Evolutionary conservation across 164 flowering plant species (phyloP).

Genomic region (Umbellularia californica): DNA sequence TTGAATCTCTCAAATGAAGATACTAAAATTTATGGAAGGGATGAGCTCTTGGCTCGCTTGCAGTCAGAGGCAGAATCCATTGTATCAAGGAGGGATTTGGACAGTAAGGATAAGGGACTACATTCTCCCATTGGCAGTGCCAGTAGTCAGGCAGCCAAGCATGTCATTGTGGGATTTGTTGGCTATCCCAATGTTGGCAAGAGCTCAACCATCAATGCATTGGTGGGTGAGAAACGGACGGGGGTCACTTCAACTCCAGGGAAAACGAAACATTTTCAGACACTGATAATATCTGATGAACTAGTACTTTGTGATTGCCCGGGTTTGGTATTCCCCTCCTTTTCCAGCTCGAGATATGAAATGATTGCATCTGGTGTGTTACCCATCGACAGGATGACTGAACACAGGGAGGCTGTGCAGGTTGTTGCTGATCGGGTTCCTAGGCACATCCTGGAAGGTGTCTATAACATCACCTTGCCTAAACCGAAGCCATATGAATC

Average conservation of each 20-base stretch:
- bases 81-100: constrained; percentile 31
- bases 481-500: constrained; percentile 81
- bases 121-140: constrained; percentile 13
- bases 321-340: constrained; percentile 93
- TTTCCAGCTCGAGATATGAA: constrained; percentile 87
- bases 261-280: constrained; percentile 97
- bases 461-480: constrained; percentile 75
- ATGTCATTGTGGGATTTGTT: constrained; percentile 81
- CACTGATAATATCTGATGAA: constrained; percentile 72
- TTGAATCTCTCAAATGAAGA: constrained; percentile 27
- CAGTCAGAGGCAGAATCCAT: constrained; percentile 84
- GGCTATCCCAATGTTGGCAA: constrained; percentile 98
- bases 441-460: constrained; percentile 50
- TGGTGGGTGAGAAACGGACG: constrained; percentile 80
- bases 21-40: constrained; percentile 69
- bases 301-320: constrained; percentile 94
- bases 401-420: constrained; percentile 82
- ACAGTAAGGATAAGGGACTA: neutral
- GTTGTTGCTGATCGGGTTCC: constrained; percentile 81
- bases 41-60: constrained; percentile 78
- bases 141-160: constrained; percentile 23
- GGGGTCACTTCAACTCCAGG: constrained; percentile 99
- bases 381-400: constrained; percentile 92
- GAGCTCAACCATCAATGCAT: constrained; percentile 95
- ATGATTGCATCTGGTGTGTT: constrained; percentile 93